Evolutionary conservation across 169 alveolate species (phyloP).

Genomic region (Eimeria praecox): DNA sequence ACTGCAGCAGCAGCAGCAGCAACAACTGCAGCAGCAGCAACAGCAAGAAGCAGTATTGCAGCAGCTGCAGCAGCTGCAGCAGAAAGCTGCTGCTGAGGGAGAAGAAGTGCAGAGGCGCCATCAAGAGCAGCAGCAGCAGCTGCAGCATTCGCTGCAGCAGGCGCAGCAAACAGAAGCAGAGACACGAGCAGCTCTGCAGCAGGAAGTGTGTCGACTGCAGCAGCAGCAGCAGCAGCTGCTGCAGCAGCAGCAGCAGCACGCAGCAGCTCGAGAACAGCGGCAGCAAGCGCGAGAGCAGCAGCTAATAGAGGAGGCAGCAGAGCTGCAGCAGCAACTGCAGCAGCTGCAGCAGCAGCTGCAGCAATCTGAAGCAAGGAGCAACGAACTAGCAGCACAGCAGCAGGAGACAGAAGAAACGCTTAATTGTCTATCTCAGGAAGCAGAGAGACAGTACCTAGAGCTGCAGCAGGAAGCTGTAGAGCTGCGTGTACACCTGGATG

Average conservation of each 20-base stretch:
- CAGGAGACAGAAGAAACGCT: slow-evolving; percentile 19
- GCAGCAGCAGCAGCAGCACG: slow-evolving; percentile 64
- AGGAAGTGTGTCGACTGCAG: slow-evolving; percentile 36
- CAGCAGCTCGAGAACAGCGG: slow-evolving; percentile 13
- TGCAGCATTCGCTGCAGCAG: slow-evolving; percentile 65
- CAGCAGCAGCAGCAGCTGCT: slow-evolving; percentile 60
- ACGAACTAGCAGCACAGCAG: slow-evolving; percentile 1
- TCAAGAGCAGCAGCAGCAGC: slow-evolving; percentile 56
- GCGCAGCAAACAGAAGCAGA: slow-evolving; percentile 73
- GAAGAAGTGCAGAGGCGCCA: slow-evolving; percentile 56
- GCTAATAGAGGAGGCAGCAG: neutral
- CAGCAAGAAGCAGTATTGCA: slow-evolving; percentile 49
- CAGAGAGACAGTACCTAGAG: slow-evolving; percentile 46
- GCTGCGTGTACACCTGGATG: slow-evolving; percentile 62
- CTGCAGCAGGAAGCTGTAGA: slow-evolving; percentile 27
- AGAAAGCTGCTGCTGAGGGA: slow-evolving; percentile 58
- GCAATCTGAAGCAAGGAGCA: slow-evolving; percentile 5
- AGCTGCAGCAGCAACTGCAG: slow-evolving; percentile 43
- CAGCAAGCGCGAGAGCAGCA: slow-evolving; percentile 37
- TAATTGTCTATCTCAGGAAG: neutral
- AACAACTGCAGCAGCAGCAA: slow-evolving; percentile 33
- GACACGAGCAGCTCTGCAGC: slow-evolving; percentile 47
- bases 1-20: slow-evolving; percentile 69
- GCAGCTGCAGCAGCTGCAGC: slow-evolving; percentile 72
- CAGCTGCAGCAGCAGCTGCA: slow-evolving; percentile 68